Evolutionary conservation across 257 asterid genomes (phyloP).

Genomic region (Hygrophila difformis): DNA sequence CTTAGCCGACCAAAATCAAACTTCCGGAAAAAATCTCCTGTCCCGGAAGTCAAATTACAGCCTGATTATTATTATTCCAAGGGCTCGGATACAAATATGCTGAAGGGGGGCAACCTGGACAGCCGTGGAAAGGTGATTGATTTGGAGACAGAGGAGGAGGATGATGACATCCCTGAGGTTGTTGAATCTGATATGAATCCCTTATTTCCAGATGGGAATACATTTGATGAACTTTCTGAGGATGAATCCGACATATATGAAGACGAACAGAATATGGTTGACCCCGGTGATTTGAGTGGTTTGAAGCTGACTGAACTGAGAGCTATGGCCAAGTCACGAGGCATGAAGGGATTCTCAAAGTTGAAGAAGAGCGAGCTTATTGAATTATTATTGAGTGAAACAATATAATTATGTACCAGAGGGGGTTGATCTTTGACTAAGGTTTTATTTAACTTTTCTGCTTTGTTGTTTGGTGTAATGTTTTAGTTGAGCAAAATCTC

Average conservation of each 20-base stretch:
- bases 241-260: constrained; percentile 30
- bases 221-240: constrained; percentile 28
- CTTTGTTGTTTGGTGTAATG: not conserved
- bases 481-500: no score
- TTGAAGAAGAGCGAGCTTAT: constrained; percentile 53
- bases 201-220: constrained; percentile 23
- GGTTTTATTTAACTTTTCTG: no score
- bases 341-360: constrained; percentile 66
- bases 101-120: constrained; percentile 14
- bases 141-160: constrained; percentile 18
- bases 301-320: constrained; percentile 58
- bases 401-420: no score
- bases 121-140: constrained; percentile 11
- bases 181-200: constrained; percentile 16
- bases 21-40: constrained; percentile 76
- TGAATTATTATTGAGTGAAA: constrained; percentile 28
- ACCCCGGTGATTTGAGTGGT: constrained; percentile 20
- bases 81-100: constrained; percentile 8
- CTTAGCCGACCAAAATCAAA: constrained; percentile 63
- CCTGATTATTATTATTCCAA: constrained; percentile 32
- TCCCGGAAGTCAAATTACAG: constrained; percentile 48
- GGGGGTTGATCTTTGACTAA: no score
- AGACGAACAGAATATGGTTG: constrained; percentile 20
- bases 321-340: constrained; percentile 60
- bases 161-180: constrained; percentile 11